Conservation (phyloP, 2,329 filamentous ascomycete genomes). For the Phaeoacremonium minimum region DNA sequence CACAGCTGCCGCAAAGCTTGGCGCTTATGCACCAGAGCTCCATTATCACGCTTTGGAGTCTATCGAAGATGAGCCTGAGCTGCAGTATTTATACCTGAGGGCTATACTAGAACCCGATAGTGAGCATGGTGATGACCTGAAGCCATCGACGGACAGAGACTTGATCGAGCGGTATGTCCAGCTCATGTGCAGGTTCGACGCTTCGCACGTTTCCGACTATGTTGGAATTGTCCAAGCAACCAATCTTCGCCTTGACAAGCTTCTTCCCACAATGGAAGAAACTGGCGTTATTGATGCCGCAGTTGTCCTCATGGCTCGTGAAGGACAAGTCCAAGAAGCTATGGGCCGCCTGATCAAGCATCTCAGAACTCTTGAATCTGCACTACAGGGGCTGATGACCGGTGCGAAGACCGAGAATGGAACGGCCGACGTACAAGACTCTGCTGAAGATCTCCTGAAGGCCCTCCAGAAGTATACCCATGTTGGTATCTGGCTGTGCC, state of each 20-base stretch:
- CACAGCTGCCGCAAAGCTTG: conserved; percentile 62
- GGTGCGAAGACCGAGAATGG: conserved; percentile 54
- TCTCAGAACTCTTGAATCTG: conserved; percentile 72
- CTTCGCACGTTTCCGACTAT: conserved; percentile 79
- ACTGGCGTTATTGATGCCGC: conserved; percentile 90
- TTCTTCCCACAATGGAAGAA: conserved; percentile 84
- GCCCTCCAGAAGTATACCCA: conserved; percentile 84
- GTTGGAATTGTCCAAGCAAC: conserved; percentile 71
- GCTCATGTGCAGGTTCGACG: conserved; percentile 84
- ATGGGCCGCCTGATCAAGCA: conserved; percentile 85
- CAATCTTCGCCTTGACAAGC: conserved; percentile 72
- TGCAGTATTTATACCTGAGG: conserved; percentile 73
- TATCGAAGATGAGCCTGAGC: conserved; percentile 53
- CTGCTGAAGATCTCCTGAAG: conserved; percentile 69
- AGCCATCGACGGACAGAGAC: conserved; percentile 39
- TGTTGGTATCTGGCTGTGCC: conserved; percentile 94
- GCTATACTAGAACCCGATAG: conserved; percentile 65
- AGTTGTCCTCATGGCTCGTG: conserved; percentile 82
- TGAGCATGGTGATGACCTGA: conserved; percentile 25
- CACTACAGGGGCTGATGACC: conserved; percentile 69
- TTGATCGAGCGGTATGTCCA: conserved; percentile 83
- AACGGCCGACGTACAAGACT: conserved; percentile 50
- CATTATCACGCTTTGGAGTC: conserved; percentile 63
- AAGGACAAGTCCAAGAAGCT: conserved; percentile 76
- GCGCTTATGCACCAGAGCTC: conserved; percentile 55